These are phyloP conservation scores for Artemisia tridentata DNA, from an alignment of 129 eudicot species.

Conservation along the genomic window DNA sequence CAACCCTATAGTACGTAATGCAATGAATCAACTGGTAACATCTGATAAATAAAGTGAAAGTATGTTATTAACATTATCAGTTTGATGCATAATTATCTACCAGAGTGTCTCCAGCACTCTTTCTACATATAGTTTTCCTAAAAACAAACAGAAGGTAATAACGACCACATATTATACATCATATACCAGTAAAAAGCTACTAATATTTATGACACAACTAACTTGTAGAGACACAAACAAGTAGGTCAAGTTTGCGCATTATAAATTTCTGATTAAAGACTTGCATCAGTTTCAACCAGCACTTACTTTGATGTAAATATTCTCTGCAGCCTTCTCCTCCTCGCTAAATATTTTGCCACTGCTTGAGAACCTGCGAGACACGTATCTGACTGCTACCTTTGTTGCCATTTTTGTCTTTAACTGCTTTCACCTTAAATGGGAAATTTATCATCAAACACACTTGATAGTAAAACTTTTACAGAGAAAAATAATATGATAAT, in stretches of 20 bases:
- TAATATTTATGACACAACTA: too few relatives aligned
- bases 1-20: not conserved
- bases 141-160: not conserved
- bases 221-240: not conserved
- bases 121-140: not conserved
- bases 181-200: not conserved
- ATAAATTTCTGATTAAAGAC: not conserved
- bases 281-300: slow-evolving; percentile 2
- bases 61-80: not conserved
- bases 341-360: slow-evolving; percentile 71
- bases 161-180: not conserved
- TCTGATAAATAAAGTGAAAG: not conserved
- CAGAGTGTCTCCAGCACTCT: slow-evolving; percentile 4
- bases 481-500: slow-evolving; percentile 8
- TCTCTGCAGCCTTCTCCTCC: slow-evolving; percentile 99
- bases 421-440: slow-evolving; percentile 34
- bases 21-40: not conserved
- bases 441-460: not conserved
- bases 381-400: slow-evolving; percentile 55
- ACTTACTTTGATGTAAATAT: slow-evolving; percentile 77
- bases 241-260: not conserved
- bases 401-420: slow-evolving; percentile 52
- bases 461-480: not conserved
- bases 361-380: slow-evolving; percentile 74
- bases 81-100: not conserved